phyloP scores from a whole-genome alignment of 208 protist genomes.

The Leishmania major region DNA sequence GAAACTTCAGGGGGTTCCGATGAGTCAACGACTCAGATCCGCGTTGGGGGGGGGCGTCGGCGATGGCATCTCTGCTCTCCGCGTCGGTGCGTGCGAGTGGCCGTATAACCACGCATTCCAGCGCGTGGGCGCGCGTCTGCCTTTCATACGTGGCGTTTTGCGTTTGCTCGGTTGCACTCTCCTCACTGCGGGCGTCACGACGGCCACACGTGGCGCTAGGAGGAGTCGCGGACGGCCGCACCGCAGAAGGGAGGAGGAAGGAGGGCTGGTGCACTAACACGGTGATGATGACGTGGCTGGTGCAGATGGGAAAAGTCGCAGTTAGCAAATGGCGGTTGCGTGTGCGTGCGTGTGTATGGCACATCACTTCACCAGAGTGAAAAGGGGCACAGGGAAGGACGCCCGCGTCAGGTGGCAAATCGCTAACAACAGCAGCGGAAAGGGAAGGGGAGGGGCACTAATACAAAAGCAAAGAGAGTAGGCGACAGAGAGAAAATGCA shows the following conservation, averaged over 20 bases:
- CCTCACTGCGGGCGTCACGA: too few species aligned
- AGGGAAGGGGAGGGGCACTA: too few species aligned
- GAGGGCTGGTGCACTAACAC: not conserved
- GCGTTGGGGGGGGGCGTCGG: not conserved
- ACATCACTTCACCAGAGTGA: not conserved
- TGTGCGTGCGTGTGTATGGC: too few species aligned
- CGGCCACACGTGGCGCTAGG: not conserved
- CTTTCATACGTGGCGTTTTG: not conserved
- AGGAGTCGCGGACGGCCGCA: too few species aligned
- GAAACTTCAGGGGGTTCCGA: not conserved
- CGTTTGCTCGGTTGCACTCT: not conserved
- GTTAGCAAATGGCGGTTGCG: too few species aligned
- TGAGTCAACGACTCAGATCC: not conserved
- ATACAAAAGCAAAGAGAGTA: not conserved
- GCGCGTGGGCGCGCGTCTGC: not conserved
- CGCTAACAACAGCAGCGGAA: not conserved
- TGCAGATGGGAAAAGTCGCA: too few species aligned
- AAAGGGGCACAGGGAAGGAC: not conserved
- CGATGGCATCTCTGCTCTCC: not conserved
- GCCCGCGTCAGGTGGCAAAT: not conserved
- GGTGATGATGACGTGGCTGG: not conserved
- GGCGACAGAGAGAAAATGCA: not conserved
- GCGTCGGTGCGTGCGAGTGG: not conserved
- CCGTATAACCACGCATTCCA: not conserved
- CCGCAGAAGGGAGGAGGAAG: not conserved